Conservation (phyloP, 352 stramenopile genomes). For the Aphanomyces stellatus region DNA sequence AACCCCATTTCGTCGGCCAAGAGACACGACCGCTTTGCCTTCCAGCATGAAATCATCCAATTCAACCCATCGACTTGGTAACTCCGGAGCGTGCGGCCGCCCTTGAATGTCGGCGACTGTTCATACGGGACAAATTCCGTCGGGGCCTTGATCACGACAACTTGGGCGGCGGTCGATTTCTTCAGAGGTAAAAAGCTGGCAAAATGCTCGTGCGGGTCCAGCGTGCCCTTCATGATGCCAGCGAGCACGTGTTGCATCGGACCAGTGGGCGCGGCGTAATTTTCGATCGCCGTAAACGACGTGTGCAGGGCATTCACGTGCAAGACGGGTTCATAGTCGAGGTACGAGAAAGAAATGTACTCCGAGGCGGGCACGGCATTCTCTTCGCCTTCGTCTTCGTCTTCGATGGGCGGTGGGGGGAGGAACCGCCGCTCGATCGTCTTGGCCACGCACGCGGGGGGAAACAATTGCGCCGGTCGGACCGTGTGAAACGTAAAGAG, state of each 20-base stretch:
- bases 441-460: slow-evolving; percentile 43
- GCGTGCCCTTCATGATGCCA: slow-evolving; percentile 83
- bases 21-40: slow-evolving; percentile 81
- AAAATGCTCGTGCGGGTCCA: slow-evolving; percentile 85
- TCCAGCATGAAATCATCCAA: slow-evolving; percentile 85
- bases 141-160: slow-evolving; percentile 18
- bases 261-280: slow-evolving; percentile 65
- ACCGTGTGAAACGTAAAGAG: slow-evolving; percentile 79
- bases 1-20: slow-evolving; percentile 90
- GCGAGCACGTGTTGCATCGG: slow-evolving; percentile 84
- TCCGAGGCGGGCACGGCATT: slow-evolving; percentile 35
- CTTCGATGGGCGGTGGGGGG: slow-evolving; percentile 22
- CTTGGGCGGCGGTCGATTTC: not conserved
- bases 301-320: slow-evolving; percentile 34
- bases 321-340: slow-evolving; percentile 48
- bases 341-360: slow-evolving; percentile 66
- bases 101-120: slow-evolving; percentile 83
- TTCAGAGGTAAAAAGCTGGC: slow-evolving; percentile 68
- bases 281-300: slow-evolving; percentile 22
- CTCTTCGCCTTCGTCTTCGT: slow-evolving; percentile 28
- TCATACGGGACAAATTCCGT: slow-evolving; percentile 85
- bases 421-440: slow-evolving; percentile 37
- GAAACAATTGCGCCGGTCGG: slow-evolving; percentile 52
- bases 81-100: slow-evolving; percentile 58
- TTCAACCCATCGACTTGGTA: slow-evolving; percentile 86